A percentile compares a stretch with the other conserved stretches of the same genome.
Evolutionary conservation across 768 basidiomycete species (phyloP).

Genomic region (Mycena floridula): DNA sequence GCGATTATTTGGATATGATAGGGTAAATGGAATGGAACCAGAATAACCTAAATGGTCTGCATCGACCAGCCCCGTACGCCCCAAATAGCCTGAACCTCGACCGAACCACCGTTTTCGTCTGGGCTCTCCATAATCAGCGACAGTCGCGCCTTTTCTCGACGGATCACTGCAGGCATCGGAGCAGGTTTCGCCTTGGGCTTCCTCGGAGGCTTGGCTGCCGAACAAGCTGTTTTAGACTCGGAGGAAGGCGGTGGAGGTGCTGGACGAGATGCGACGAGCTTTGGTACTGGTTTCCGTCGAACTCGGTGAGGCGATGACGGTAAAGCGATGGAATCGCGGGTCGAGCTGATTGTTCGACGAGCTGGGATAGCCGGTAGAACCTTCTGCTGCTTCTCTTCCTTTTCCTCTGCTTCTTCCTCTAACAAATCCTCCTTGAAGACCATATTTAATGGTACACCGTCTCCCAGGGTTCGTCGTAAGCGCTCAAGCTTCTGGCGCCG

Average conservation of each 20-base stretch:
- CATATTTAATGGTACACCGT: slow-evolving; percentile 53
- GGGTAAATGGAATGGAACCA: no score
- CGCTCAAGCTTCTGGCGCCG: slow-evolving; percentile 60
- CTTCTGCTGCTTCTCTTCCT: neutral
- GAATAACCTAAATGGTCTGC: no score
- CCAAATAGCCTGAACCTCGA: no score
- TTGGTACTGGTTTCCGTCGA: slow-evolving; percentile 3
- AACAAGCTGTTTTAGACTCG: neutral
- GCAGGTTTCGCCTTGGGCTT: neutral
- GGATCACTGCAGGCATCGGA: neutral
- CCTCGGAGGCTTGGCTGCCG: neutral
- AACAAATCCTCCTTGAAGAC: slow-evolving; percentile 42
- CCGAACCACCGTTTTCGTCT: neutral
- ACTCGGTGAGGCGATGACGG: slow-evolving; percentile 1
- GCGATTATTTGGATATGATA: no score
- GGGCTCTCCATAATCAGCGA: neutral
- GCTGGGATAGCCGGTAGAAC: slow-evolving; percentile 1
- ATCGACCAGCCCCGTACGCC: no score
- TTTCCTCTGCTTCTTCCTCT: neutral
- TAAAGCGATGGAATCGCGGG: slow-evolving; percentile 5
- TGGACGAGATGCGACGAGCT: neutral
- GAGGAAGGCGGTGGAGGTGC: slow-evolving; percentile 1
- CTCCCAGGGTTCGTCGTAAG: slow-evolving; percentile 54
- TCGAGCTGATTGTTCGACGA: neutral
- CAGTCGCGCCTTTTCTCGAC: neutral